Conservation (phyloP, 768 basidiomycete genomes). For the Suillus clintonianus region DNA sequence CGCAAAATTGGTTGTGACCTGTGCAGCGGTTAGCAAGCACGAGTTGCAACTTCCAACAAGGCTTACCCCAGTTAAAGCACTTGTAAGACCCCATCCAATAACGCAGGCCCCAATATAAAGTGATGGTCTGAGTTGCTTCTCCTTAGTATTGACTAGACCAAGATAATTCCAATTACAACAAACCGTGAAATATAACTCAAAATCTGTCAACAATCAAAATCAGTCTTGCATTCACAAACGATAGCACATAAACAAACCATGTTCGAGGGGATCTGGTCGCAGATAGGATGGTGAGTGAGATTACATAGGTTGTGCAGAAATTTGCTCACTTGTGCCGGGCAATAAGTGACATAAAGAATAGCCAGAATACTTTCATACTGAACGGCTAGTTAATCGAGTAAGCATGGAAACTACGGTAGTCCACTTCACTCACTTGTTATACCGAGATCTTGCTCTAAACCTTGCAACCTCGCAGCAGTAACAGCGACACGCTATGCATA, state of each 20-base stretch:
- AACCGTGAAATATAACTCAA: constrained; percentile 56
- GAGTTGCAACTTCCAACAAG: neutral
- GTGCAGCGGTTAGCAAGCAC: neutral
- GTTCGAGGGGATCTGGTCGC: constrained; percentile 56
- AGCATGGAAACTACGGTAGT: neutral
- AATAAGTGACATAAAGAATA: constrained; percentile 58
- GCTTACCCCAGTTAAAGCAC: constrained; percentile 59
- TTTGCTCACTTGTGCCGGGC: constrained; percentile 43
- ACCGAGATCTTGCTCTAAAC: constrained; percentile 40
- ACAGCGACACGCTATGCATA: constrained; percentile 37
- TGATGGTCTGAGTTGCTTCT: constrained; percentile 46
- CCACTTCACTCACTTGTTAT: constrained; percentile 25
- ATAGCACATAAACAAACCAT: constrained; percentile 43
- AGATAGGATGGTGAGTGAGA: neutral
- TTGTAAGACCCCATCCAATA: constrained; percentile 63
- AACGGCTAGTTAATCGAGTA: constrained; percentile 36
- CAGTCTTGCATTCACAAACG: neutral
- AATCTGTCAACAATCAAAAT: constrained; percentile 39
- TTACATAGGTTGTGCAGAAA: neutral
- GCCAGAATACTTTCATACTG: constrained; percentile 56
- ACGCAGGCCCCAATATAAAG: constrained; percentile 63
- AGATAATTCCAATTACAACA: constrained; percentile 1
- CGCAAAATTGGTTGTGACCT: constrained; percentile 56
- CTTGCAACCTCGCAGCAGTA: constrained; percentile 40
- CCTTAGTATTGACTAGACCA: neutral